Conservation (phyloP, 306 rosid genomes). For the Cucurbita ficifolia region DNA sequence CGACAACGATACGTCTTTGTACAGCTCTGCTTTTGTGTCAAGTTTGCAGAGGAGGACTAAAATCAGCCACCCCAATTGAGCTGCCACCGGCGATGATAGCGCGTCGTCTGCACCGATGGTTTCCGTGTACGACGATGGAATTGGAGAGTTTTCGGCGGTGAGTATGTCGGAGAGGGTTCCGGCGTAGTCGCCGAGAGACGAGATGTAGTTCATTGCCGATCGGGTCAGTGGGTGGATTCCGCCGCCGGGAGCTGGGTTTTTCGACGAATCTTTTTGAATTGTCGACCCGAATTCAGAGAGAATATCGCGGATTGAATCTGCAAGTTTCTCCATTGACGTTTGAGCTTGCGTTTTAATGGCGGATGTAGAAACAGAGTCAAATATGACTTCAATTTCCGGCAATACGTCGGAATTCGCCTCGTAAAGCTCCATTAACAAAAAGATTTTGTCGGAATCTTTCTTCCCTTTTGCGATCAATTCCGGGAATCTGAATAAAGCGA, state of each 20-base stretch:
- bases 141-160: conserved; percentile 3
- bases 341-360: conserved; percentile 20
- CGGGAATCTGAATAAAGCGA: conserved; percentile 27
- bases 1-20: conserved; percentile 32
- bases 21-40: conserved; percentile 26
- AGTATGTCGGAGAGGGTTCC: conserved; percentile 23
- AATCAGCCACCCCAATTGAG: conserved; percentile 35
- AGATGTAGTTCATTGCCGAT: conserved; percentile 21
- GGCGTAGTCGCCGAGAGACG: conserved; percentile 22
- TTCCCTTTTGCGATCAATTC: conserved; percentile 21
- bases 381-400: conserved; percentile 28
- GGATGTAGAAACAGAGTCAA: conserved; percentile 22
- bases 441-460: conserved; percentile 24
- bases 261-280: conserved; percentile 24
- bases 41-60: conserved; percentile 41
- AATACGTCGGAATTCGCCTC: conserved; percentile 23
- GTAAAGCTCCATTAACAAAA: conserved; percentile 20
- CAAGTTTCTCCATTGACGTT: conserved; percentile 18
- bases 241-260: conserved; percentile 17
- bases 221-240: conserved; percentile 34
- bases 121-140: conserved; percentile 15
- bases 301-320: conserved; percentile 17
- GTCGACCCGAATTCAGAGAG: conserved; percentile 24
- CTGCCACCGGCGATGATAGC: conserved; percentile 11
- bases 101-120: conserved; percentile 5